These are phyloP conservation scores for Oenanthe sinensis DNA, from an alignment of 129 eudicot genomes.

Conservation along the genomic window DNA sequence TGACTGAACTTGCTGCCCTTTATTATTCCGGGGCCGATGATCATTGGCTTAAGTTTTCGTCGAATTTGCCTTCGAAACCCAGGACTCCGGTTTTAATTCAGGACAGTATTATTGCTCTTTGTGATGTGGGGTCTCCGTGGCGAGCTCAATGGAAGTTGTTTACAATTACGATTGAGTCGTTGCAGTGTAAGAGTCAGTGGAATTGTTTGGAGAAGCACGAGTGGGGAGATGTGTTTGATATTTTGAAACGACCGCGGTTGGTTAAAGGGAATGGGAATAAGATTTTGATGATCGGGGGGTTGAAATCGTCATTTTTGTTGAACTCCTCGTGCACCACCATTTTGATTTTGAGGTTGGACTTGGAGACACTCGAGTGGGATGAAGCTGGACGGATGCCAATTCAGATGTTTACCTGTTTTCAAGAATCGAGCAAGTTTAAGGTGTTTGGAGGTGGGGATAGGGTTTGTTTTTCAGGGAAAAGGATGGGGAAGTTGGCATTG, in stretches of 20 bases:
- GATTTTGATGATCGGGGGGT: constrained; percentile 76
- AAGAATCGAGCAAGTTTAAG: constrained; percentile 84
- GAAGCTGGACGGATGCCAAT: constrained; percentile 91
- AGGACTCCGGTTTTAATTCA: constrained; percentile 59
- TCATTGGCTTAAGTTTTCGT: constrained; percentile 77
- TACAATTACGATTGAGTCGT: constrained; percentile 21
- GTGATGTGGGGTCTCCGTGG: constrained; percentile 97
- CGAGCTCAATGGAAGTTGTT: constrained; percentile 81
- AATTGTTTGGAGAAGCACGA: constrained; percentile 48
- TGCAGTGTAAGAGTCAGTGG: constrained; percentile 49
- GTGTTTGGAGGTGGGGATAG: constrained; percentile 88
- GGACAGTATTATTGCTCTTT: constrained; percentile 43
- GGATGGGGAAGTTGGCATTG: constrained; percentile 67
- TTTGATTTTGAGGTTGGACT: constrained; percentile 72
- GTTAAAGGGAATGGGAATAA: constrained; percentile 50
- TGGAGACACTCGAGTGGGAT: constrained; percentile 78
- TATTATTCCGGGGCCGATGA: constrained; percentile 25
- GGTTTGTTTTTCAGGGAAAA: constrained; percentile 80
- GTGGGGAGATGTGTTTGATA: constrained; percentile 91
- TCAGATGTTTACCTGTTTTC: constrained; percentile 65
- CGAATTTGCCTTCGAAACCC: constrained; percentile 79
- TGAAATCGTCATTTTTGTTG: constrained; percentile 63
- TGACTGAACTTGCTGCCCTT: constrained; percentile 72
- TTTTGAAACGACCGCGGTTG: constrained; percentile 73
- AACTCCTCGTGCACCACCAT: constrained; percentile 78